Evolutionary conservation across 306 rosid genomes (phyloP).

Genomic region (Argentina anserina): DNA sequence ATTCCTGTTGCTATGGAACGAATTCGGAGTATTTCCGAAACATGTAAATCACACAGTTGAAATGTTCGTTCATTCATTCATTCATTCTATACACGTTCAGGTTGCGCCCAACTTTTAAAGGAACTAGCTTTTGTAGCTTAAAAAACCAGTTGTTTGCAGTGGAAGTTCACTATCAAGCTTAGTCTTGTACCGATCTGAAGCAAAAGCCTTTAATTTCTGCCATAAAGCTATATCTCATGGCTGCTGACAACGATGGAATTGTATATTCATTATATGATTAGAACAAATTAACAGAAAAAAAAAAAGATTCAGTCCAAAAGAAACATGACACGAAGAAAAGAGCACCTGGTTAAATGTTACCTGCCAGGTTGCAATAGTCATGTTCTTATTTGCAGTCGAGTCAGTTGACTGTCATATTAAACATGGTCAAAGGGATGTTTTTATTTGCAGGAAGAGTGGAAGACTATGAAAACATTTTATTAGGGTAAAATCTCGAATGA

Average conservation of each 20-base stretch:
- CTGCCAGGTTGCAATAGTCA: neutral
- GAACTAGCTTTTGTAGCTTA: neutral
- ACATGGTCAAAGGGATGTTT: conserved; percentile 22
- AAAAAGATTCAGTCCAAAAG: neutral
- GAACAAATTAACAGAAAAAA: neutral
- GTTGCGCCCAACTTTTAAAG: conserved; percentile 1
- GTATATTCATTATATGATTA: neutral
- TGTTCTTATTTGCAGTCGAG: conserved; percentile 1
- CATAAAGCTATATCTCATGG: neutral
- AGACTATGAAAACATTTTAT: conserved; percentile 30
- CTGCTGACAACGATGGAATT: neutral
- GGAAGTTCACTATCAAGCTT: neutral
- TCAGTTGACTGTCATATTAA: neutral
- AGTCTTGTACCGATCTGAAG: neutral
- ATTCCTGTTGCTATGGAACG: conserved; percentile 69
- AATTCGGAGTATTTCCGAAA: conserved; percentile 51
- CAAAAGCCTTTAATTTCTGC: neutral
- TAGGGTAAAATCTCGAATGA: conserved; percentile 43
- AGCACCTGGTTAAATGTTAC: neutral
- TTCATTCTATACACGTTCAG: conserved; percentile 14
- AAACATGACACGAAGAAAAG: neutral
- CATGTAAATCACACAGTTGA: conserved; percentile 51
- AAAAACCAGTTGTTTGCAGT: neutral
- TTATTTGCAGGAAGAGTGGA: conserved; percentile 46
- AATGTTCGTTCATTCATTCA: conserved; percentile 21